Conservation (phyloP, 768 basidiomycete genomes). For the Boletus patriciae region DNA sequence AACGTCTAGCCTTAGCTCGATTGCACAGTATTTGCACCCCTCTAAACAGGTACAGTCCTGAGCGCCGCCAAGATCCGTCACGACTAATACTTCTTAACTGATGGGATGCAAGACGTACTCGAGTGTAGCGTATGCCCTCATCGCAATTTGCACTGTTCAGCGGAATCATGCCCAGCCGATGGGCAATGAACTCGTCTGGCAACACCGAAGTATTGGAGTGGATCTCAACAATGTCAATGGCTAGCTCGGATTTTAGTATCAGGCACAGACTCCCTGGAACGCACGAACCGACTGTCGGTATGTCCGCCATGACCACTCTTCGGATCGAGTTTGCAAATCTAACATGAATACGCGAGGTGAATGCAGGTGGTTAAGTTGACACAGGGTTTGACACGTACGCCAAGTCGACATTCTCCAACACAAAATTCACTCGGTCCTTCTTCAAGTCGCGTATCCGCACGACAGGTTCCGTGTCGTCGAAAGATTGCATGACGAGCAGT, state of each 20-base stretch:
- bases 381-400: slow-evolving; percentile 56
- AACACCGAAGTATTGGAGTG: slow-evolving; percentile 88
- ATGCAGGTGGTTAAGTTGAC: background rate
- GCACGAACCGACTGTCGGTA: slow-evolving; percentile 88
- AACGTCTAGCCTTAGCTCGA: slow-evolving; percentile 77
- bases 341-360: slow-evolving; percentile 12
- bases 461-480: slow-evolving; percentile 54
- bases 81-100: background rate
- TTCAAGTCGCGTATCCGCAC: slow-evolving; percentile 85
- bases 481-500: slow-evolving; percentile 32
- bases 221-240: slow-evolving; percentile 96
- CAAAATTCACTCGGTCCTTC: slow-evolving; percentile 85
- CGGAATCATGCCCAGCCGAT: slow-evolving; percentile 93
- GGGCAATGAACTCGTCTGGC: slow-evolving; percentile 96
- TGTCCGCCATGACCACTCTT: slow-evolving; percentile 93
- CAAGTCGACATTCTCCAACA: slow-evolving; percentile 94
- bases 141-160: slow-evolving; percentile 85
- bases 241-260: slow-evolving; percentile 41
- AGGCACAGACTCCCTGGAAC: background rate
- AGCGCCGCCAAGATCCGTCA: slow-evolving; percentile 4
- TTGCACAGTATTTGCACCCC: slow-evolving; percentile 83
- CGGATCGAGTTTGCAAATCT: slow-evolving; percentile 95
- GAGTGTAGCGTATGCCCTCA: slow-evolving; percentile 78
- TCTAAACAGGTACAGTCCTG: slow-evolving; percentile 92
- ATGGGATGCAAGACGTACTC: slow-evolving; percentile 45